Evolutionary conservation across 2,329 filamentous ascomycete genomes (phyloP), one percentile per base, ranked within the genome.

Genomic region (Lachnellula hyalina): DNA sequence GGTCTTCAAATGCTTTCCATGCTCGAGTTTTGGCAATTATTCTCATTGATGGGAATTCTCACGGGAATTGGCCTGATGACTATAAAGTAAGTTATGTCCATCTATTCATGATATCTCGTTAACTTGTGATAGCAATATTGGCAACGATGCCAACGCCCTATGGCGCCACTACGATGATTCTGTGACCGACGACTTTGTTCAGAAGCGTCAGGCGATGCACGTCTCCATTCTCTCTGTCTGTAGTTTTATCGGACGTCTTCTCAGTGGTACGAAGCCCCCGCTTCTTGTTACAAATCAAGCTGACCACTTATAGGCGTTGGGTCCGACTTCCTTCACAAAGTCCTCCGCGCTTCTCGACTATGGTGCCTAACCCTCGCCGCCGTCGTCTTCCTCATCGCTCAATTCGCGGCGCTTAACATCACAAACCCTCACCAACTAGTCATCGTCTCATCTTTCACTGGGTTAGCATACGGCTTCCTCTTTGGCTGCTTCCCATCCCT

Each of bases 21-120:
- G 57, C 66, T 85, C 47, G 87, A 95, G 61, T 99, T 97, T 72
- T 97, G 92, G 91, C 88, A 95, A 67, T 74, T 96, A 28, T 97
- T 95, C 71, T 72, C 81, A 54, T 84, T 96, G 62, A 89, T 99
- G 81, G 91, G 86, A 40, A 81, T 96, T n/a, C 77, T 97, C 59
- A 90, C 91, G 5, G 94, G 94, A 51, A 88, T 96, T 64, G 94
- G 94, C 11, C 75, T 99, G 61, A 99, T 99, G 94, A 97, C 93
- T 0, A 99, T 99, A 74, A 99, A 99, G 91, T 96, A 78, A 72
- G 87, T 76, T 35, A 32, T 45, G 75, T 14, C 19, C 12, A 35
- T 25, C 17, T 28, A 32, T 6, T 19, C n/a, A 25, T 9, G 28
- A 32, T 19, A 8, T 5, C 45, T 36, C 14, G 35, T 40, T 49